Base-by-base conservation (phyloP, 1,284 basidiomycete genomes). In the Vanrija sp. region DNA sequence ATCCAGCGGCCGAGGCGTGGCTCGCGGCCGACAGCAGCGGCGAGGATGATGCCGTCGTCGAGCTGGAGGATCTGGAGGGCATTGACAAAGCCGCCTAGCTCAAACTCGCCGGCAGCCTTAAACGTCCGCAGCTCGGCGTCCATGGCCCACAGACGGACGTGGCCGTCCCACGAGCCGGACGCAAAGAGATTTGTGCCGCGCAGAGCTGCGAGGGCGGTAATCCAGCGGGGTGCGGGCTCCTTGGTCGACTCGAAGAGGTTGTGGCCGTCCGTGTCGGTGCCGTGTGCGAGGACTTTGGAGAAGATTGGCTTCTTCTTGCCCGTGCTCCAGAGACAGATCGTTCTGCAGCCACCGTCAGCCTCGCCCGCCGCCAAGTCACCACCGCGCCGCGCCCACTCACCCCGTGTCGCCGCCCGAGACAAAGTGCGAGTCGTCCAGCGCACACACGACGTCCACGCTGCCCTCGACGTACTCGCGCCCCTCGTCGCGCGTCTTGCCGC, bases 231-330 rank as follows among this genome's bases (percentile, higher is more conserved):
- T 26, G 86, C 86, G 65, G 89, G 87, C 0, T 85, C 85, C 56
- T 85, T 83, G 6, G 86, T 88, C 6, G 80, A 73, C 68, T 87
- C 83, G 55, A 89, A 82, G 51, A 92, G 78, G 26, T 68, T 58
- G 50, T 54, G 50, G 3, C 52, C 52, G 26, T 55, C 52, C 23
- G 43, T 59, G 25, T 68, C 67, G 45, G 66, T 48, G 2, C 96
- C 96, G 73, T 99, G 95, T 1, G 91, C 89, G 42, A 95, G 79
- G 6, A 87, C 80, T 47, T 87, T 82, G 0, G 86, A 90, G 74
- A 88, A 97, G 48, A 96, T 79, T 0, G 95, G 91, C 77, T 98
- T 98, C 81, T 98, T 98, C 81, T 94, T 96, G 58, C 85, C 84
- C n/a, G 86, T 90, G 38, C 83, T 84, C 94, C 95, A 99, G 6